Conservation (phyloP, 805 yeast genomes). For the Lipomyces spencermartinsiae region DNA sequence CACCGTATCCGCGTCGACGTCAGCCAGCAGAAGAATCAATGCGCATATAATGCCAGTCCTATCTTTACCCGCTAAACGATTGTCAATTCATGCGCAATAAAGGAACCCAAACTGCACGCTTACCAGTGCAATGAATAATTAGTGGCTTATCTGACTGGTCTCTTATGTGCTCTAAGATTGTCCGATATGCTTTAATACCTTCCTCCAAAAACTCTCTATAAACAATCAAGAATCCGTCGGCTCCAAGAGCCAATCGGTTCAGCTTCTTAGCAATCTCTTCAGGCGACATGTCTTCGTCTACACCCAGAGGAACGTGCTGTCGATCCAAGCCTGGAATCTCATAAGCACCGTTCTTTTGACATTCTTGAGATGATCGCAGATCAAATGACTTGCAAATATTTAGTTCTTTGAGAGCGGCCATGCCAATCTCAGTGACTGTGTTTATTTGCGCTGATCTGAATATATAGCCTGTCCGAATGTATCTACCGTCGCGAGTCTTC, state of each 20-base stretch:
- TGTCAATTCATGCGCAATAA: not conserved
- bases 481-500: slow-evolving; percentile 47
- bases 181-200: slow-evolving; percentile 57
- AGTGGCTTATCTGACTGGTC: slow-evolving; percentile 61
- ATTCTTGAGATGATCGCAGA: slow-evolving; percentile 67
- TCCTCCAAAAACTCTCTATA: slow-evolving; percentile 62
- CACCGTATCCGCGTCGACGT: slow-evolving; percentile 68
- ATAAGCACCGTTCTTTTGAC: slow-evolving; percentile 52
- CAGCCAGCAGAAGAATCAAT: slow-evolving; percentile 65
- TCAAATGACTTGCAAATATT: slow-evolving; percentile 67
- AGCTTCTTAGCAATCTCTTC: slow-evolving; percentile 64
- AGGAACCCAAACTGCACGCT: slow-evolving; percentile 41
- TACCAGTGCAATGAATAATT: slow-evolving; percentile 69
- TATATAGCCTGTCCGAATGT: slow-evolving; percentile 57
- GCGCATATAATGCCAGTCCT: slow-evolving; percentile 79
- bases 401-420: slow-evolving; percentile 49
- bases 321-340: slow-evolving; percentile 55
- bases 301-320: slow-evolving; percentile 64
- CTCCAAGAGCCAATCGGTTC: slow-evolving; percentile 55
- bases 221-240: slow-evolving; percentile 67
- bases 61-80: slow-evolving; percentile 68
- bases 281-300: slow-evolving; percentile 64
- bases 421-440: slow-evolving; percentile 59
- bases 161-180: slow-evolving; percentile 61
- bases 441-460: slow-evolving; percentile 71